These are phyloP conservation scores for Colletotrichum chlorophyti DNA, from an alignment of 2,329 filamentous ascomycete genomes.

Conservation along the genomic window DNA sequence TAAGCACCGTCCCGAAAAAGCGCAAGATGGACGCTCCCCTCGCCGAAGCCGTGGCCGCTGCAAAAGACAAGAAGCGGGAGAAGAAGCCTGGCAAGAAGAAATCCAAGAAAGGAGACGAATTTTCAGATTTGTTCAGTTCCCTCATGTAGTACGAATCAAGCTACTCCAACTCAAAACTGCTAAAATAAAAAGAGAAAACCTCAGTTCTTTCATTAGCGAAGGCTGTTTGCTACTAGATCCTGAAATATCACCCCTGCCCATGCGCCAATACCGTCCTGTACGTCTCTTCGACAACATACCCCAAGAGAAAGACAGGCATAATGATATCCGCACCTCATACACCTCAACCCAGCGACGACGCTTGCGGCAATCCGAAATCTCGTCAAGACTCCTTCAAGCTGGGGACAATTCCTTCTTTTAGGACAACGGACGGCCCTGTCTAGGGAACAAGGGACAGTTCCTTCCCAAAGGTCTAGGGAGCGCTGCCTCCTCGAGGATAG, in stretches of 20 bases:
- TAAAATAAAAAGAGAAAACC: conserved; percentile 7
- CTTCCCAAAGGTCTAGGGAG: no score
- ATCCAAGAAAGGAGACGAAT: conserved; percentile 66
- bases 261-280: conserved; percentile 27
- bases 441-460: no score
- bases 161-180: neutral
- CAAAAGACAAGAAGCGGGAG: conserved; percentile 38
- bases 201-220: conserved; percentile 27
- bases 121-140: conserved; percentile 75
- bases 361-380: no score
- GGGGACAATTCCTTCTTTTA: no score
- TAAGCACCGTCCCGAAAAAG: conserved; percentile 1
- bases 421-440: no score
- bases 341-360: no score
- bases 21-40: neutral
- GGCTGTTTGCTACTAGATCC: conserved; percentile 26
- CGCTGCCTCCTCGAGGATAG: no score
- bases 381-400: no score
- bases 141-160: no score
- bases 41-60: neutral
- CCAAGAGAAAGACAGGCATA: conserved; percentile 14
- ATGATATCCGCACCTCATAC: neutral
- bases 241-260: conserved; percentile 17
- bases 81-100: conserved; percentile 39
- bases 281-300: conserved; percentile 15